Conservation (phyloP, 768 basidiomycete species). For the Phylloporus arenicola region DNA sequence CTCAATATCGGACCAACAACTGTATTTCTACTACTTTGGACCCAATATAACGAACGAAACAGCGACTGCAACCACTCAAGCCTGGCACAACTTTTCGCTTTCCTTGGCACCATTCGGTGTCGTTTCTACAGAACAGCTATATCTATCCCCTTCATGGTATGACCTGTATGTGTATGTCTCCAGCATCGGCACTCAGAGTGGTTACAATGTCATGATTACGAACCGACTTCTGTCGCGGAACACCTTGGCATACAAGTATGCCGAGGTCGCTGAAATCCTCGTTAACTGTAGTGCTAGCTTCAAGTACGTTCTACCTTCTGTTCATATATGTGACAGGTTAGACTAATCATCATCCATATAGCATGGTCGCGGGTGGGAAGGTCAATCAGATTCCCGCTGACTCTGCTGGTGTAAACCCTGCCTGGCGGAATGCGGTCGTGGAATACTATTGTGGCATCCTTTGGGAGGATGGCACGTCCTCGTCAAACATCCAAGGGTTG, state of each 20-base stretch:
- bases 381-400: constrained; percentile 33
- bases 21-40: constrained; percentile 22
- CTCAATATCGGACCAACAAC: background rate
- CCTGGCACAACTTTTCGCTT: constrained; percentile 28
- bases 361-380: constrained; percentile 34
- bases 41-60: constrained; percentile 35
- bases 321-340: no score
- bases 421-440: constrained; percentile 40
- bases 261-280: constrained; percentile 5
- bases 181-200: background rate
- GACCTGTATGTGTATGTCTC: background rate
- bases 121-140: background rate
- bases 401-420: constrained; percentile 42
- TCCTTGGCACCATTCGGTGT: constrained; percentile 10
- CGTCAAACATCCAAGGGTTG: constrained; percentile 9
- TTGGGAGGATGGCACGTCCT: constrained; percentile 22
- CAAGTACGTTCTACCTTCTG: constrained; percentile 1
- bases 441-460: constrained; percentile 7
- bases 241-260: constrained; percentile 2
- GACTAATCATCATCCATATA: no score
- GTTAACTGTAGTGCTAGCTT: constrained; percentile 3
- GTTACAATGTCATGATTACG: constrained; percentile 2
- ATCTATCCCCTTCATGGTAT: constrained; percentile 4
- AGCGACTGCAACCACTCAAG: constrained; percentile 31
- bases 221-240: constrained; percentile 10